Base-by-base conservation (phyloP, 345 rosid species). In the Pistacia integerrima region DNA sequence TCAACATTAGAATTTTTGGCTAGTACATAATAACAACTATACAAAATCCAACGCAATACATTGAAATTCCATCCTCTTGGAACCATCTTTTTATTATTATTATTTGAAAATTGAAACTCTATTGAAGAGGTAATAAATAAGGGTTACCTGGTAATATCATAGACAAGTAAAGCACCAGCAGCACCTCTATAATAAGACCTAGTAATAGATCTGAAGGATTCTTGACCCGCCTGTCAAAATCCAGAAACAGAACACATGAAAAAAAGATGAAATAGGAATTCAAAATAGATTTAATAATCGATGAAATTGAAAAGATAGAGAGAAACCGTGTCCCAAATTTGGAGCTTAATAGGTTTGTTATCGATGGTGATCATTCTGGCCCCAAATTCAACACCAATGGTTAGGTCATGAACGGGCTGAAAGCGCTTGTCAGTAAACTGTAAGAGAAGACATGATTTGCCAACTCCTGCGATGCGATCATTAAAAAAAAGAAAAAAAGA, bases 401-500 rank as follows among this genome's bases (percentile, higher is more conserved):
- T 96, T 63, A 95, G 90, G 78, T 95, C 98, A 79, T 95, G 98
- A 64, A 93, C 98, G 0, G 99, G 98, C 78, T 95, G 98, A 83
- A 95, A 95, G 85, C 99, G 85, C 89, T 95, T 93, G 86, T 95
- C 98, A 10, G 97, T 93, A 80, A 95, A 95, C 90, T 96, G 99
- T 11, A 96, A 93, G 57, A 96, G 85, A 62, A 96, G 97, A 68
- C 99, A 96, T 59, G 99, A 96, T 87, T 96, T 96, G 13, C 99
- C 98, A 9, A 96, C 99, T 65, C 99, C 98, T 93, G 77, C 46
- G 70, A 30, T 46, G 36, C 51, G 67, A 49, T 61, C 30, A 75
- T 10, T 25, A 25, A 25, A 25, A 25, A 25, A 22, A 22, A 22
- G 0, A 25, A 30, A 0, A 48, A 20, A 38, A 1, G 20, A 22